These are phyloP conservation scores for Russula emetica DNA, from an alignment of 768 basidiomycete species.

Conservation along the genomic window DNA sequence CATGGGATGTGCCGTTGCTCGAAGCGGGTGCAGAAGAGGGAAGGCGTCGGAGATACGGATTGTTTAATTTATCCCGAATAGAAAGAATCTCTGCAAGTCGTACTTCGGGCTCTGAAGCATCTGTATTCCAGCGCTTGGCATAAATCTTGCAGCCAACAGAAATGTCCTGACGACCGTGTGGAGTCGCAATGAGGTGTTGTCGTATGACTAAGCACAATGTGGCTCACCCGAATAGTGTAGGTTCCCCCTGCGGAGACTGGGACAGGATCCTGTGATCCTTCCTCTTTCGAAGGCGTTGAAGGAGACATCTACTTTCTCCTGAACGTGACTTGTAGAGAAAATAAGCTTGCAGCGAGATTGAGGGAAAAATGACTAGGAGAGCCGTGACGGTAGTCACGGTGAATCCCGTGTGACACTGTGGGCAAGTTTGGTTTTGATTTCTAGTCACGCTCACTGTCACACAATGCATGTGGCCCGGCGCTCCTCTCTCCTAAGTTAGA, in stretches of 20 bases:
- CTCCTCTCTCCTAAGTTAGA: background rate
- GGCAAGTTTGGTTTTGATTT: background rate
- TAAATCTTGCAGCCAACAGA: conserved; percentile 94
- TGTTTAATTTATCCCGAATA: conserved; percentile 80
- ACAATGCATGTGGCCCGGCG: background rate
- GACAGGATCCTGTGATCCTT: conserved; percentile 46
- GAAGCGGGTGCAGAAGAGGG: conserved; percentile 34
- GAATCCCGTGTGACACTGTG: conserved; percentile 9
- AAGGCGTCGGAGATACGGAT: conserved; percentile 51
- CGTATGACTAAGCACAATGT: conserved; percentile 27
- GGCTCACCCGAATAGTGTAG: conserved; percentile 67
- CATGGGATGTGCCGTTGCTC: conserved; percentile 25
- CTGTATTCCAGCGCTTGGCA: conserved; percentile 72
- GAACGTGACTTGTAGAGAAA: conserved; percentile 1
- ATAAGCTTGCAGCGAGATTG: conserved; percentile 1
- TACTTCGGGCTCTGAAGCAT: conserved; percentile 70
- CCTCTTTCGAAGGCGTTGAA: conserved; percentile 34
- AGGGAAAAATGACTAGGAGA: conserved; percentile 14
- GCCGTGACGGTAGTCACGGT: conserved; percentile 16
- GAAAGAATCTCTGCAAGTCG: conserved; percentile 94
- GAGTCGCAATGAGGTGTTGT: conserved; percentile 18
- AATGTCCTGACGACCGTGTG: conserved; percentile 55
- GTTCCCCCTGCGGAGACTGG: conserved; percentile 70
- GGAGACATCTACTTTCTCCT: conserved; percentile 23
- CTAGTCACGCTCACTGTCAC: conserved; percentile 4